phyloP scores from a whole-genome alignment of 2,329 filamentous ascomycete genomes.

The Cordyceps pruinosa region DNA sequence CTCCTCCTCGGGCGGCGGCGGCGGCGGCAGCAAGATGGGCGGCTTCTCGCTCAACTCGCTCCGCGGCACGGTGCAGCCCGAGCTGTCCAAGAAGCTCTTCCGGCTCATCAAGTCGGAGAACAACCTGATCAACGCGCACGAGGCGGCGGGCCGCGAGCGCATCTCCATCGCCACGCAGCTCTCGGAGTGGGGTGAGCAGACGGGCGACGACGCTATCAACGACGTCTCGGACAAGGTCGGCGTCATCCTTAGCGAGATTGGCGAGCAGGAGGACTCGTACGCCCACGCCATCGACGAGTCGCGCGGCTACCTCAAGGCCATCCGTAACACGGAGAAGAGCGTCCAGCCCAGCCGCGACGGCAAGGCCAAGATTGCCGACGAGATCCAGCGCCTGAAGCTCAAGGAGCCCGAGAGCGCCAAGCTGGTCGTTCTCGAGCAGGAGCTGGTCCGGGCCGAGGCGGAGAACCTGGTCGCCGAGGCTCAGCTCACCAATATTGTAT shows the following conservation, averaged over 20 bases:
- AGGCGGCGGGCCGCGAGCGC: conserved; percentile 77
- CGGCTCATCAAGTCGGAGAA: conserved; percentile 94
- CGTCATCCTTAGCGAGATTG: conserved; percentile 84
- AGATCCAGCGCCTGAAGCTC: conserved; percentile 84
- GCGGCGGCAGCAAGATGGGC: conserved; percentile 32
- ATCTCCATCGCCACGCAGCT: conserved; percentile 81
- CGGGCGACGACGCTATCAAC: conserved; percentile 75
- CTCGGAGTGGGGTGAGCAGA: conserved; percentile 93
- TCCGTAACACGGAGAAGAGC: conserved; percentile 90
- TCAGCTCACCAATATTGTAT: conserved; percentile 86
- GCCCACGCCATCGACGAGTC: conserved; percentile 84
- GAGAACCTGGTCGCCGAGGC: conserved; percentile 95
- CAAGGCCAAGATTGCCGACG: conserved; percentile 81
- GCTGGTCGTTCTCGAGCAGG: conserved; percentile 83
- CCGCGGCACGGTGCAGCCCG: conserved; percentile 75
- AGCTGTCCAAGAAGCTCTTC: conserved; percentile 82
- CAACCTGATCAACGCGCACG: conserved; percentile 76
- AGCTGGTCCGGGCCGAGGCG: conserved; percentile 90
- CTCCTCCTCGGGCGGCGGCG: conserved; percentile 30
- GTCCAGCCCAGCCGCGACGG: conserved; percentile 88
- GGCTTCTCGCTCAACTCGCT: conserved; percentile 84
- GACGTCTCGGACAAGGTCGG: conserved; percentile 95
- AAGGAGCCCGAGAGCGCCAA: conserved; percentile 84
- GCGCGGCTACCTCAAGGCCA: conserved; percentile 75
- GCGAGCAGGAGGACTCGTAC: conserved; percentile 86